phyloP scores from a whole-genome alignment of 257 asterid species.

The Solanum gracilifrons region DNA sequence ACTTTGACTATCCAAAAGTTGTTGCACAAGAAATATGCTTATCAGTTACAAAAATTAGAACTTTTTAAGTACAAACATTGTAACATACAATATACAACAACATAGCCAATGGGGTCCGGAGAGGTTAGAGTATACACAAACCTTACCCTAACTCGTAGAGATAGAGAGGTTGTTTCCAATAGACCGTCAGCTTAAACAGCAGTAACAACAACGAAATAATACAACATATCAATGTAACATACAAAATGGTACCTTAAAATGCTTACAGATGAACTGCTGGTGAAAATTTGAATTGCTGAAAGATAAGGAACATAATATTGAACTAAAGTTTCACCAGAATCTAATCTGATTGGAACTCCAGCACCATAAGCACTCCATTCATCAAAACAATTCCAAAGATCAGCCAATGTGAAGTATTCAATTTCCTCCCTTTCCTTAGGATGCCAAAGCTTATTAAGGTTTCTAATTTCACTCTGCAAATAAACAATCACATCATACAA shows the following conservation, averaged over 20 bases:
- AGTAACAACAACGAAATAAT: neutral
- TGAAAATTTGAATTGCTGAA: constrained; percentile 90
- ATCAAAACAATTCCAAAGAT: constrained; percentile 77
- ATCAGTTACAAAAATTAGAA: neutral
- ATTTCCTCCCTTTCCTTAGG: constrained; percentile 75
- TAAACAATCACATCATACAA: neutral
- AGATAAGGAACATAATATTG: constrained; percentile 91
- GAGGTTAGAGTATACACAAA: neutral
- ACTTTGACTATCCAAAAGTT: neutral
- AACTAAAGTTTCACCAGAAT: constrained; percentile 51
- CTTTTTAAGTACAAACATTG: neutral
- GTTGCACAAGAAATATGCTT: neutral
- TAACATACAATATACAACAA: neutral
- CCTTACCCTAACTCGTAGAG: neutral
- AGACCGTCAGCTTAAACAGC: neutral
- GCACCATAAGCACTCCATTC: constrained; percentile 99
- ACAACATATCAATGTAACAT: neutral
- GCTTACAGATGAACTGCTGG: constrained; percentile 57
- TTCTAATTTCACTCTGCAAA: constrained; percentile 60
- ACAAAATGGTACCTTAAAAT: constrained; percentile 47
- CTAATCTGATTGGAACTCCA: constrained; percentile 67
- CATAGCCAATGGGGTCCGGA: neutral
- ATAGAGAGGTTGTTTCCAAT: neutral
- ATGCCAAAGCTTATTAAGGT: constrained; percentile 89
- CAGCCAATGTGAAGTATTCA: constrained; percentile 72